Percentiles rank a stretch among this genome's conserved stretches.
These are phyloP conservation scores for Cercospora beticola DNA, from an alignment of 2,329 filamentous ascomycete species.

Conservation along the genomic window DNA sequence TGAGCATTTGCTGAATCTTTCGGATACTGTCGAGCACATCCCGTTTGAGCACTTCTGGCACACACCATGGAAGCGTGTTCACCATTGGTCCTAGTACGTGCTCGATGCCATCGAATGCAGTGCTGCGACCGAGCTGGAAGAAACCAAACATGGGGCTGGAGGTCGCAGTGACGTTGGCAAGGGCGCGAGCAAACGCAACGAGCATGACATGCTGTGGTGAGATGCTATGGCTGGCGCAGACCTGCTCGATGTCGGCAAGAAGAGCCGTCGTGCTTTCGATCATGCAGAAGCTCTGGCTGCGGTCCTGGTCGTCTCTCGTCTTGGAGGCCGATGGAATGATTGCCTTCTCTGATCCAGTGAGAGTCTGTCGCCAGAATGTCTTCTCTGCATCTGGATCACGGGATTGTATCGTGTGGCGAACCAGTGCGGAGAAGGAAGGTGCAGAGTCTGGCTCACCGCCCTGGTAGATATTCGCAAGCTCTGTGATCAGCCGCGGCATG, in stretches of 20 bases:
- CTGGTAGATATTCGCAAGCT: slow-evolving; percentile 13
- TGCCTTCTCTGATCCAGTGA: slow-evolving; percentile 9
- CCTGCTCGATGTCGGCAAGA: not conserved
- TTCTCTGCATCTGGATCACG: slow-evolving; percentile 7
- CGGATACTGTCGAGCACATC: not conserved
- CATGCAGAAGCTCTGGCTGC: slow-evolving; percentile 16
- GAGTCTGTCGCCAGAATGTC: slow-evolving; percentile 13
- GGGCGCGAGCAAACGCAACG: slow-evolving; percentile 18
- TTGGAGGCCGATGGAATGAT: slow-evolving; percentile 5
- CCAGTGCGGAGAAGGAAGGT: slow-evolving; percentile 12
- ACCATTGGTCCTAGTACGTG: slow-evolving; percentile 16
- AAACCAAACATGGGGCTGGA: slow-evolving; percentile 20
- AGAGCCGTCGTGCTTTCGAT: not conserved
- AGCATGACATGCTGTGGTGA: slow-evolving; percentile 19
- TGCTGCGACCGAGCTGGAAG: slow-evolving; percentile 18
- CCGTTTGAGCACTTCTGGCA: not conserved
- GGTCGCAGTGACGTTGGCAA: slow-evolving; percentile 1
- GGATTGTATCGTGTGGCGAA: slow-evolving; percentile 10
- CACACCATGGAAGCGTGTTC: slow-evolving; percentile 13
- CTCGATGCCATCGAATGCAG: slow-evolving; percentile 17
- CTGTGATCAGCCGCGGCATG: slow-evolving; percentile 17
- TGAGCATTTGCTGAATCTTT: slow-evolving; percentile 14
- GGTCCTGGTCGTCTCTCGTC: slow-evolving; percentile 3
- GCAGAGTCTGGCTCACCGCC: not conserved
- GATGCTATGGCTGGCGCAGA: slow-evolving; percentile 7